A percentile compares a stretch with the other conserved stretches of the same genome.
Conservation (phyloP, 768 basidiomycete genomes). For the Amylocystis lapponica region DNA sequence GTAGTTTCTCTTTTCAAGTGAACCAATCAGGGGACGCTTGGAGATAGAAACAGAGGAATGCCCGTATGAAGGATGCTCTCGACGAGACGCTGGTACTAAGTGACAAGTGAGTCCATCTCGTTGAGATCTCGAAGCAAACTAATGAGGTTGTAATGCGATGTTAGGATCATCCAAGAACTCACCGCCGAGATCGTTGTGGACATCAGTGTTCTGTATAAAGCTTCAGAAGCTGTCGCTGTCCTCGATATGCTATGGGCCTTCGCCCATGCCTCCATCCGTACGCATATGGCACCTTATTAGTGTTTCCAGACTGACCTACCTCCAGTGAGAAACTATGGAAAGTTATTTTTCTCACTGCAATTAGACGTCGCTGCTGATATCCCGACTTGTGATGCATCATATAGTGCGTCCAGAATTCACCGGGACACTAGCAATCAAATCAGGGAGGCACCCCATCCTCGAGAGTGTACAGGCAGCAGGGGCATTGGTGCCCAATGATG, state of each 20-base stretch:
- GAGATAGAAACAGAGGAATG: slow-evolving; percentile 91
- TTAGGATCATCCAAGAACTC: slow-evolving; percentile 75
- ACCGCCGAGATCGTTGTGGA: slow-evolving; percentile 62
- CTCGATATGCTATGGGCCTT: slow-evolving; percentile 90
- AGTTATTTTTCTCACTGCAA: not conserved
- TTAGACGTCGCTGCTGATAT: not conserved
- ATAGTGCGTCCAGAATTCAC: slow-evolving; percentile 90
- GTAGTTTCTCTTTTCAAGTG: slow-evolving; percentile 14
- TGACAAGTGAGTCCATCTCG: slow-evolving; percentile 48
- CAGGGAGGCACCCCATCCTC: slow-evolving; percentile 83
- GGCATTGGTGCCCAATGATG: slow-evolving; percentile 81
- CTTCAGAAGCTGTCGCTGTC: slow-evolving; percentile 87
- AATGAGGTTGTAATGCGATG: not conserved
- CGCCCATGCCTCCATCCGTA: slow-evolving; percentile 77
- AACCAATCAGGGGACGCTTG: not conserved
- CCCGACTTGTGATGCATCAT: too few relatives aligned
- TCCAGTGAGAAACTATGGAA: slow-evolving; percentile 48
- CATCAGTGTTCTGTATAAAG: slow-evolving; percentile 81
- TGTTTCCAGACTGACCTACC: not conserved
- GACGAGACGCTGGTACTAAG: slow-evolving; percentile 86
- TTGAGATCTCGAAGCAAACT: not conserved
- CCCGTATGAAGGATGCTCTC: slow-evolving; percentile 85
- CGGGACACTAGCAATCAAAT: slow-evolving; percentile 83
- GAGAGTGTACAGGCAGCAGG: slow-evolving; percentile 67
- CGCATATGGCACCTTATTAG: slow-evolving; percentile 21